A percentile compares a stretch with the other conserved stretches of the same genome.
phyloP scores from a whole-genome alignment of 805 yeast species.

The Ogataea nakhonphanomensis region DNA sequence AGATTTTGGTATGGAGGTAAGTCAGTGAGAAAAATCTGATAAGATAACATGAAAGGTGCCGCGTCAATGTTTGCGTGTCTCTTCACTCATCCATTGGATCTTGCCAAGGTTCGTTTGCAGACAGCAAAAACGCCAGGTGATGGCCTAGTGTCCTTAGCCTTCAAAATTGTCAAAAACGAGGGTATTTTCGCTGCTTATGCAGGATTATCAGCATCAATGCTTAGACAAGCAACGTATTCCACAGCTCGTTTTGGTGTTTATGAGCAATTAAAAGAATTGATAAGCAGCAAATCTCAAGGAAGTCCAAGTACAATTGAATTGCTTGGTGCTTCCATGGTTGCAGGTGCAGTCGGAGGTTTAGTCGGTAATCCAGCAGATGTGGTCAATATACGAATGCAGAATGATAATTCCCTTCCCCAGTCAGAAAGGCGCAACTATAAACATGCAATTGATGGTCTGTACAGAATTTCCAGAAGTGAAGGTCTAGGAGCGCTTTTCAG shows the following conservation, averaged over 20 bases:
- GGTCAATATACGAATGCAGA: constrained; percentile 87
- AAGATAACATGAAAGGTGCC: constrained; percentile 39
- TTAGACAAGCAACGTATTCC: constrained; percentile 86
- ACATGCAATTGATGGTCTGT: constrained; percentile 75
- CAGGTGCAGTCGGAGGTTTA: constrained; percentile 81
- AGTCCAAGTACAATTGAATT: constrained; percentile 57
- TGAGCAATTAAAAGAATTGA: constrained; percentile 64
- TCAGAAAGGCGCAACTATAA: constrained; percentile 68
- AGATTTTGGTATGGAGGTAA: constrained; percentile 30
- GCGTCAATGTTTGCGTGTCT: constrained; percentile 66
- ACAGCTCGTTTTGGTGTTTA: constrained; percentile 85
- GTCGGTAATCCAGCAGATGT: constrained; percentile 89
- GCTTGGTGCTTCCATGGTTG: constrained; percentile 77
- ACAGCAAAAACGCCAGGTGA: constrained; percentile 70
- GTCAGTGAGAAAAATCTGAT: not conserved
- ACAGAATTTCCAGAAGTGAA: constrained; percentile 57
- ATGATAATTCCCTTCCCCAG: constrained; percentile 67
- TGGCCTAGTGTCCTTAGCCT: constrained; percentile 58
- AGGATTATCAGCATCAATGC: constrained; percentile 76
- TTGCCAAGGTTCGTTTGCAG: constrained; percentile 84
- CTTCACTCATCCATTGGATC: constrained; percentile 78
- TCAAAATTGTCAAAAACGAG: constrained; percentile 55
- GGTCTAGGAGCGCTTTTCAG: constrained; percentile 57
- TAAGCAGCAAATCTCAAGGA: constrained; percentile 38
- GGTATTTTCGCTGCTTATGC: constrained; percentile 71